These are phyloP conservation scores for Fusarium subglutinans DNA, from an alignment of 2,329 filamentous ascomycete genomes.

Conservation along the genomic window DNA sequence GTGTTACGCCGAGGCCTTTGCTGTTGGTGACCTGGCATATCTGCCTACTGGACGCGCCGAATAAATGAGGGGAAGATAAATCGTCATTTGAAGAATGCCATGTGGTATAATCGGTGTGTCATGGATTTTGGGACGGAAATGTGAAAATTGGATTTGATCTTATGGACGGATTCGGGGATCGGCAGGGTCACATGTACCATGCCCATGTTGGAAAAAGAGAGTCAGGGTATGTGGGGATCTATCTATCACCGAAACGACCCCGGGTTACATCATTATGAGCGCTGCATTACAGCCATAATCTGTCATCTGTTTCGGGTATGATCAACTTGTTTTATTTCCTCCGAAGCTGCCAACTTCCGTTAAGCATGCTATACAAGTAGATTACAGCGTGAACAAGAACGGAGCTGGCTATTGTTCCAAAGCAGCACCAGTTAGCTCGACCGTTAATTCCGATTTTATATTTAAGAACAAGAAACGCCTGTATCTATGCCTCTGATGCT, in stretches of 20 bases:
- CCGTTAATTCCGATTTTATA: background rate
- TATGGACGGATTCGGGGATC: background rate
- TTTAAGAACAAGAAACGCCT: background rate
- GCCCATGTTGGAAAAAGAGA: background rate
- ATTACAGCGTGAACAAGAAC: background rate
- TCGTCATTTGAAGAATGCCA: background rate
- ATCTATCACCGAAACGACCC: background rate
- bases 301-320: background rate
- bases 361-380: background rate
- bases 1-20: background rate
- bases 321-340: background rate
- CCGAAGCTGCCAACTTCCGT: background rate
- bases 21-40: background rate
- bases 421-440: background rate
- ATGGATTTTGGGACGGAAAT: background rate
- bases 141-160: background rate
- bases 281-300: background rate
- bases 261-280: background rate
- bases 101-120: rapidly evolving
- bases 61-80: background rate
- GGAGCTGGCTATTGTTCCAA: background rate
- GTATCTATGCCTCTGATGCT: background rate
- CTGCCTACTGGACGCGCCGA: background rate
- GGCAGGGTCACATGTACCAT: background rate
- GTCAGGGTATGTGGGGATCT: background rate